Evolutionary conservation across 2,329 filamentous ascomycete genomes (phyloP).

Genomic region (Exserohilum turcica): DNA sequence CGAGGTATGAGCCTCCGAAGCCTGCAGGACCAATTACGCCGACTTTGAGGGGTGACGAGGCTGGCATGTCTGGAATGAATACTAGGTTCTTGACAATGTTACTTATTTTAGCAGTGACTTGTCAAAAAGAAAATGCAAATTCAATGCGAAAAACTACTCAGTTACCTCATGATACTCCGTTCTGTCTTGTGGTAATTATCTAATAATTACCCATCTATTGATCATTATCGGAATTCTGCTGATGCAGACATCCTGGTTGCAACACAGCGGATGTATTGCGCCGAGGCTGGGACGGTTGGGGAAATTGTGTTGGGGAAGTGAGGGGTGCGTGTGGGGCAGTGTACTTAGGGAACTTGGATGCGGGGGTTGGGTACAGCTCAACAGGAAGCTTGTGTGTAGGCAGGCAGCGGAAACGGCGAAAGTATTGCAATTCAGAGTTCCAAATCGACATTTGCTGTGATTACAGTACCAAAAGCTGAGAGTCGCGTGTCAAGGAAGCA

Average conservation of each 20-base stretch:
- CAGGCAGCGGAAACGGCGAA: not conserved
- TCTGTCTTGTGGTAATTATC: not conserved
- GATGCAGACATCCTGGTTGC: not conserved
- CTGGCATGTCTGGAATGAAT: not conserved
- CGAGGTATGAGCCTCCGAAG: conserved; percentile 43
- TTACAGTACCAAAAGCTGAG: not conserved
- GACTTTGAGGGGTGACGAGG: conserved; percentile 21
- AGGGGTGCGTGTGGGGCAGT: conserved; percentile 40
- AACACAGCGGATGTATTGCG: not conserved
- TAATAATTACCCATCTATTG: not conserved
- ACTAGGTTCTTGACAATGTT: not conserved
- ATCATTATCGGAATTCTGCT: not conserved
- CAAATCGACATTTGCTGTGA: not conserved
- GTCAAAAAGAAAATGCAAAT: not conserved
- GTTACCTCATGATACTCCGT: not conserved
- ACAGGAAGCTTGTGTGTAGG: not conserved
- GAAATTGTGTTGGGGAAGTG: conserved; percentile 26
- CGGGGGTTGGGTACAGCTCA: not conserved
- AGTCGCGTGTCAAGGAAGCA: not conserved
- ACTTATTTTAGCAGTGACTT: not conserved
- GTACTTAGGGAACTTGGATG: not conserved
- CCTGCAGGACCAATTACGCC: conserved; percentile 44
- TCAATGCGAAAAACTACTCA: too few relatives aligned
- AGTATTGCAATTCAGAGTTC: not conserved
- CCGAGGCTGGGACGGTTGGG: conserved; percentile 17